A percentile compares a stretch with the other conserved stretches of the same genome.
Evolutionary conservation across 345 rosid species (phyloP).

Genomic region (Sapria himalayana): DNA sequence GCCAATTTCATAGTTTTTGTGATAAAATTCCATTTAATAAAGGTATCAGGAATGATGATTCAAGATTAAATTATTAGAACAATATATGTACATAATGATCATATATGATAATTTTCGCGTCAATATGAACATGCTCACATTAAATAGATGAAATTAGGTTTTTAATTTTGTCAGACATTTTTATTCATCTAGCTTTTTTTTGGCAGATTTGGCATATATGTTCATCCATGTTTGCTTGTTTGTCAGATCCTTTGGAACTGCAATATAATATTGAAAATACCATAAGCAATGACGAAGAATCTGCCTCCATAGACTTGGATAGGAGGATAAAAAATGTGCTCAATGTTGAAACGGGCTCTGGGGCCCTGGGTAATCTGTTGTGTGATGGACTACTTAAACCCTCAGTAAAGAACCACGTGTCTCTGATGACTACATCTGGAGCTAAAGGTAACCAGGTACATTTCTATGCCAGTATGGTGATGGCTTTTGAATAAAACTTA

Average conservation of each 20-base stretch:
- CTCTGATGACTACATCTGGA: conserved; percentile 95
- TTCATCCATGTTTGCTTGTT: conserved; percentile 11
- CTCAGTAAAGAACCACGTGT: conserved; percentile 66
- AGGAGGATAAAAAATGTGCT: conserved; percentile 53
- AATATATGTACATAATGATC: too few species aligned
- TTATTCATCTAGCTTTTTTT: too few species aligned
- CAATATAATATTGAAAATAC: conserved; percentile 44
- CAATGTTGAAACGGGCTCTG: conserved; percentile 47
- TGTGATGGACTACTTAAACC: conserved; percentile 71
- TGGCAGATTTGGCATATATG: too few species aligned
- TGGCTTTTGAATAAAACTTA: too few species aligned
- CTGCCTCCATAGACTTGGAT: conserved; percentile 56
- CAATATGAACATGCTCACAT: too few species aligned
- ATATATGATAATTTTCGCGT: too few species aligned
- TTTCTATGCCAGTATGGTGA: conserved; percentile 8
- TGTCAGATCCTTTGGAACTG: conserved; percentile 37
- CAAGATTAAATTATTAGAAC: too few species aligned
- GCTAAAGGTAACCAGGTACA: conserved; percentile 96
- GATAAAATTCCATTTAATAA: too few species aligned
- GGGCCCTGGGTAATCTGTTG: conserved; percentile 46
- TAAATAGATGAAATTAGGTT: too few species aligned
- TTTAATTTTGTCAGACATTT: too few species aligned
- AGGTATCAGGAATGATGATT: too few species aligned
- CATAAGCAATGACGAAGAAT: conserved; percentile 60
- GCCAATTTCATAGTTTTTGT: too few species aligned